These are phyloP conservation scores for Wickerhamiella kurtzmanii DNA, from an alignment of 805 yeast species.

Conservation along the genomic window DNA sequence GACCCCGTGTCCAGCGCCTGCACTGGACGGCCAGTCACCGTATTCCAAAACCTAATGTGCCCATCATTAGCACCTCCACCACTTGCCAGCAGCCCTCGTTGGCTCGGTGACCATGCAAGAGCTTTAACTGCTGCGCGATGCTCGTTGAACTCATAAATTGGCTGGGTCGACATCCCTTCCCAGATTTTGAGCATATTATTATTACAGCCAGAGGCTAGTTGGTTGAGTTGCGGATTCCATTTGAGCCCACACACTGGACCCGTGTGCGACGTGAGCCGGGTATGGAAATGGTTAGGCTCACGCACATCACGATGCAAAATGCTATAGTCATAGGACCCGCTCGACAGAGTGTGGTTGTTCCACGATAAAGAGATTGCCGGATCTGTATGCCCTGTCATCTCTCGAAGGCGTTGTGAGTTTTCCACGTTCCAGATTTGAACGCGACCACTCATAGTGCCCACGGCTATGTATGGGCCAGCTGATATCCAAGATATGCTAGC, in stretches of 20 bases:
- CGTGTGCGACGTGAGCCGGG: conserved; percentile 57
- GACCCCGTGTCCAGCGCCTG: conserved; percentile 89
- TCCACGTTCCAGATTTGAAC: conserved; percentile 94
- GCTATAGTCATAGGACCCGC: conserved; percentile 76
- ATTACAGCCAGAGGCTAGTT: conserved; percentile 89
- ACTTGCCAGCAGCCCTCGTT: conserved; percentile 79
- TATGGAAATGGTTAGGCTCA: conserved; percentile 66
- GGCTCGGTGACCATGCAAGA: conserved; percentile 95
- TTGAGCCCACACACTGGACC: conserved; percentile 95
- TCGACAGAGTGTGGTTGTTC: conserved; percentile 78
- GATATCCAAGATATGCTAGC: conserved; percentile 90
- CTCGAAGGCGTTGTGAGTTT: conserved; percentile 65
- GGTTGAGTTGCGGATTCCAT: conserved; percentile 87
- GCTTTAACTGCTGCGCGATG: conserved; percentile 96
- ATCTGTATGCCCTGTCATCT: conserved; percentile 81
- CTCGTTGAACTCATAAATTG: conserved; percentile 60
- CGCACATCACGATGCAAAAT: conserved; percentile 88
- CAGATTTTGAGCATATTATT: conserved; percentile 79
- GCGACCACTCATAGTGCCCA: conserved; percentile 74
- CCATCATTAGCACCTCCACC: conserved; percentile 98
- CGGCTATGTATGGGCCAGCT: conserved; percentile 85
- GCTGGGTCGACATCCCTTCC: conserved; percentile 58
- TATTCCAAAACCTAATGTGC: conserved; percentile 83
- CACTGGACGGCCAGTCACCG: conserved; percentile 57
- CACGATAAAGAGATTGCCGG: conserved; percentile 84